Conservation (phyloP, 345 rosid species). For the Noccaea bulbosa region DNA sequence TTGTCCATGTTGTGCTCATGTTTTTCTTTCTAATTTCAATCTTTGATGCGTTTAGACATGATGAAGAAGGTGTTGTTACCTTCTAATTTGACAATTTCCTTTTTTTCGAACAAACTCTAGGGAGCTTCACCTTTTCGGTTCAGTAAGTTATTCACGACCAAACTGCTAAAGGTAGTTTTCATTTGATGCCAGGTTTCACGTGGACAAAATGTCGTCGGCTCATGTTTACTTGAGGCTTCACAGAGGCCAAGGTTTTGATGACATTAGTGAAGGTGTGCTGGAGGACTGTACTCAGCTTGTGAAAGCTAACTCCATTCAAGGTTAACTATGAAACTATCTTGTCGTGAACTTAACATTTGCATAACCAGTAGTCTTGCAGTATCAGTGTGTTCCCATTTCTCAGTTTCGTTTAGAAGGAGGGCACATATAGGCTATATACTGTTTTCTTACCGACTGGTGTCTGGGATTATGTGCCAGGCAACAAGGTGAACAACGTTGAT, state of each 20-base stretch:
- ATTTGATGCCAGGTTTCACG: slow-evolving; percentile 81
- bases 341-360: slow-evolving; percentile 10
- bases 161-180: slow-evolving; percentile 6
- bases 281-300: slow-evolving; percentile 99
- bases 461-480: slow-evolving; percentile 62
- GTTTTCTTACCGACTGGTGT: slow-evolving; percentile 41
- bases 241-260: slow-evolving; percentile 85
- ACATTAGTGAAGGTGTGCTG: slow-evolving; percentile 77
- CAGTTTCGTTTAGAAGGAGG: slow-evolving; percentile 43
- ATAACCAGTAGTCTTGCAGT: slow-evolving; percentile 31
- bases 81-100: neutral
- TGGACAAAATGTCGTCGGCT: slow-evolving; percentile 98
- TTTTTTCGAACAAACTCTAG: neutral
- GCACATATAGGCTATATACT: slow-evolving; percentile 37
- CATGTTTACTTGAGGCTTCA: slow-evolving; percentile 94
- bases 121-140: slow-evolving; percentile 3
- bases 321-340: slow-evolving; percentile 42
- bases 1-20: neutral
- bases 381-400: slow-evolving; percentile 32
- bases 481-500: slow-evolving; percentile 90
- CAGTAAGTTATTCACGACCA: neutral
- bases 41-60: slow-evolving; percentile 11
- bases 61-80: neutral
- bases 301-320: slow-evolving; percentile 98
- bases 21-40: neutral